Evolutionary conservation across 1,139 yeast species (phyloP).

Genomic region (Yamadazyma spencermartinsiae): DNA sequence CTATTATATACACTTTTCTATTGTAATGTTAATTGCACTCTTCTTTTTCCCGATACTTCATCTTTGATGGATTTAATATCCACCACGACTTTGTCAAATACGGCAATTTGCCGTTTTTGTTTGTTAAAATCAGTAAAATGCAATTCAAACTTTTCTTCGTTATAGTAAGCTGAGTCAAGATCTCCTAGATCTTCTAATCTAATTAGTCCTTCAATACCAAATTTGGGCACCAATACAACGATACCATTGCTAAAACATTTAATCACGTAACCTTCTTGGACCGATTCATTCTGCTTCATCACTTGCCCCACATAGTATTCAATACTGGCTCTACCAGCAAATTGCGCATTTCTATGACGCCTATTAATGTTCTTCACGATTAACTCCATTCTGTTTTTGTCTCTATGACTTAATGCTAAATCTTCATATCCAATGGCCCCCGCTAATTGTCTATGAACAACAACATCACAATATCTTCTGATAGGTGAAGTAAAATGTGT

Average conservation of each 20-base stretch:
- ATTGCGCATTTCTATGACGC: constrained; percentile 96
- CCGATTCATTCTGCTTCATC: constrained; percentile 72
- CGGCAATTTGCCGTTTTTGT: constrained; percentile 52
- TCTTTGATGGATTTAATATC: constrained; percentile 81
- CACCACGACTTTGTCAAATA: constrained; percentile 85
- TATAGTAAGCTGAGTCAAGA: constrained; percentile 61
- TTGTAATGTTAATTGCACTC: constrained; percentile 68
- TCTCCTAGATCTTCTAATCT: constrained; percentile 76
- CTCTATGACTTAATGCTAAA: constrained; percentile 79
- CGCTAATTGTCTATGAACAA: constrained; percentile 95
- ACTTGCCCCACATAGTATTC: constrained; percentile 98
- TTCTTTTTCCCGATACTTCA: constrained; percentile 89
- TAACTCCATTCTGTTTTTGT: constrained; percentile 85
- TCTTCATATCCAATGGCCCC: constrained; percentile 95
- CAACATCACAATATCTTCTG: constrained; percentile 96
- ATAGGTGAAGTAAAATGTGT: constrained; percentile 99
- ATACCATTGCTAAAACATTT: constrained; percentile 94
- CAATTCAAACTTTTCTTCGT: constrained; percentile 76
- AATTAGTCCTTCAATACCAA: constrained; percentile 93
- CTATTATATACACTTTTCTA: constrained; percentile 3
- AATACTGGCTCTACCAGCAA: constrained; percentile 97
- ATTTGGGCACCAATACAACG: constrained; percentile 93
- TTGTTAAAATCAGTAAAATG: constrained; percentile 52
- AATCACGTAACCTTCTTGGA: constrained; percentile 88
- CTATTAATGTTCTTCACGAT: constrained; percentile 87